Evolutionary conservation across 352 stramenopile species (phyloP).

Genomic region (Thraustotheca clavata): DNA sequence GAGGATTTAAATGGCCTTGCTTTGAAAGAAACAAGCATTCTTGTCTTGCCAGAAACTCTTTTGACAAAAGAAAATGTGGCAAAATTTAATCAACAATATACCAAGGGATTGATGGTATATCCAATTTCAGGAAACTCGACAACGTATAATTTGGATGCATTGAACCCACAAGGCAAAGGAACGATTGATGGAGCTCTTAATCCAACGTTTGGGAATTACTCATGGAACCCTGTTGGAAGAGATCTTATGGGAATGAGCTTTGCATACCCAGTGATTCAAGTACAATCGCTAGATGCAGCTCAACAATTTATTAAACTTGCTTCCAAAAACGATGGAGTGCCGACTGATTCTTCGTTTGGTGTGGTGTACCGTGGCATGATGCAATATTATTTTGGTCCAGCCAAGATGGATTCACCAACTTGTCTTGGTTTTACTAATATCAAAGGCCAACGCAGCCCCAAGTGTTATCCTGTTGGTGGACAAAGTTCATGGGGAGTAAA

Average conservation of each 20-base stretch:
- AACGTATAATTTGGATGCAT: constrained; percentile 39
- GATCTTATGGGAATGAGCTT: constrained; percentile 35
- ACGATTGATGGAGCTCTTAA: constrained; percentile 60
- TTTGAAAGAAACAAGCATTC: constrained; percentile 35
- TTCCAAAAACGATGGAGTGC: constrained; percentile 40
- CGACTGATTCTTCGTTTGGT: constrained; percentile 31
- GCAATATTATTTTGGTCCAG: constrained; percentile 78
- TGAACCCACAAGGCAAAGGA: constrained; percentile 49
- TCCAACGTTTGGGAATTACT: constrained; percentile 35
- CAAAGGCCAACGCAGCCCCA: constrained; percentile 46
- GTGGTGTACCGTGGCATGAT: constrained; percentile 56
- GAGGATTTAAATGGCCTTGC: background rate
- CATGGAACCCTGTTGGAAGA: constrained; percentile 57
- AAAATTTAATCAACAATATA: constrained; percentile 30
- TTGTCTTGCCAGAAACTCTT: constrained; percentile 61
- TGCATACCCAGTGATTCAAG: constrained; percentile 60
- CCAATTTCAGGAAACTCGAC: constrained; percentile 22
- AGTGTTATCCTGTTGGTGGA: constrained; percentile 70
- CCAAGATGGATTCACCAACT: constrained; percentile 57
- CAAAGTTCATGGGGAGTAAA: constrained; percentile 64
- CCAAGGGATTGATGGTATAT: constrained; percentile 53
- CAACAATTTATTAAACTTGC: constrained; percentile 43
- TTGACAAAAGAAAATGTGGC: constrained; percentile 24
- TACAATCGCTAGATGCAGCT: constrained; percentile 32
- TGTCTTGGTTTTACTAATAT: constrained; percentile 75